Conservation (phyloP, 1,284 basidiomycete species). For the Wolfiporia cocos region DNA sequence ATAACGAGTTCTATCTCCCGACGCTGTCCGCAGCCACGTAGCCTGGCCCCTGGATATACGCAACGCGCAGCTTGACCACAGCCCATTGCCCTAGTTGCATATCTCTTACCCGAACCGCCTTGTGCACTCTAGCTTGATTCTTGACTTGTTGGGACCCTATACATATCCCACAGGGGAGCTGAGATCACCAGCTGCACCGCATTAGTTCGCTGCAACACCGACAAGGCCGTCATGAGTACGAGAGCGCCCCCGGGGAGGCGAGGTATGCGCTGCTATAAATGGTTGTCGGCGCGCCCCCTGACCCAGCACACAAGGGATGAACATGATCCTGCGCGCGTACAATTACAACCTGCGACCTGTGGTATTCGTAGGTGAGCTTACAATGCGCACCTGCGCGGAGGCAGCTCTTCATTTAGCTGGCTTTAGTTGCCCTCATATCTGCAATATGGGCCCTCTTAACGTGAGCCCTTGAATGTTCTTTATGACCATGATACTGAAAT, state of each 20-base stretch:
- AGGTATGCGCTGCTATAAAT: constrained; percentile 8
- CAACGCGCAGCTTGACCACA: no score
- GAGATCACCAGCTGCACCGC: no score
- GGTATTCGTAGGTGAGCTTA: constrained; percentile 45
- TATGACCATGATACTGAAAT: no score
- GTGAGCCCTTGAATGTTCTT: constrained; percentile 28
- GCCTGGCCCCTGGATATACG: no score
- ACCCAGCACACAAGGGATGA: neutral
- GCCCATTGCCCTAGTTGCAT: no score
- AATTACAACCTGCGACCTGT: constrained; percentile 50
- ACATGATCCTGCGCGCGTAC: constrained; percentile 49
- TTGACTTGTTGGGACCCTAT: no score
- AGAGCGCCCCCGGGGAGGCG: constrained; percentile 15
- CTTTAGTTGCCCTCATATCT: constrained; percentile 38
- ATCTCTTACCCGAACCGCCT: no score
- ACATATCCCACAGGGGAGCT: no score
- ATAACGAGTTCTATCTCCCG: no score
- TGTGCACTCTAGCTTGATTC: no score
- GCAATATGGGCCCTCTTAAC: constrained; percentile 56
- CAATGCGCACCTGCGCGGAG: neutral
- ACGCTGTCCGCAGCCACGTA: no score
- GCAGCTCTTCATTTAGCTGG: neutral
- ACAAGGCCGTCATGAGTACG: constrained; percentile 14
- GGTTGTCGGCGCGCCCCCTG: neutral
- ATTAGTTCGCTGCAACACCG: no score